Evolutionary conservation across 169 alveolate species (phyloP), one percentile per base, ranked within the genome.

Genomic region (Plasmodium chabaudi): DNA sequence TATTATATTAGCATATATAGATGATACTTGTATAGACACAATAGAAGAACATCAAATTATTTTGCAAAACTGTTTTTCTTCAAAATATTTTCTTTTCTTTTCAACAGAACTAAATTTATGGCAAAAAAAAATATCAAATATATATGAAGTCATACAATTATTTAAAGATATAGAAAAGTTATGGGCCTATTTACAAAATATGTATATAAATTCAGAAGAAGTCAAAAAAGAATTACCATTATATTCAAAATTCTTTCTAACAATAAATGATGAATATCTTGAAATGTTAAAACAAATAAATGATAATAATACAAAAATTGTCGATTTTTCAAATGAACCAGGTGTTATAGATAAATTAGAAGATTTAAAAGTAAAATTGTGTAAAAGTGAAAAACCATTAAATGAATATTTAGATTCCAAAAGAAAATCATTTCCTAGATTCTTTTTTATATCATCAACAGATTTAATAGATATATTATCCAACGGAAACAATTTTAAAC

Each of bases 191-290:
- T 92, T 98, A 86, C 99, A 98, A 96, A 98, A 97, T 75, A 94
- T 98, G 84, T 98, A 97, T 94, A 97, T 98, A 60, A 95, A 96
- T 93, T 96, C 99, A 46, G 99, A 97, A 87, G 99, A 98, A 95
- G 99, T 98, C 88, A 98, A 97, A 95, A 97, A 96, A 92, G 99
- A 98, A 94, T 94, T 98, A 27, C 99, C 99, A 5, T 94, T 95
- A 57, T 99, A 97, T 91, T 94, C 98, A 7, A 98, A 97, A 92
- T 94, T 96, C 73, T 98, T 98, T 93, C 97, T 96, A 63, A 96
- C 96, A 57, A 97, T 98, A 57, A 99, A 98, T 88, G 95, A 93
- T 91, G 98, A 94, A 88, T 98, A 97, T 88, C 96, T 97, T 90
- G 97, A 95, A 77, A 96, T 98, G 57, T 82, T 98, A 87, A 87